These are phyloP conservation scores for Magnusiomyces ingens DNA, from an alignment of 1,139 yeast genomes.

Conservation along the genomic window DNA sequence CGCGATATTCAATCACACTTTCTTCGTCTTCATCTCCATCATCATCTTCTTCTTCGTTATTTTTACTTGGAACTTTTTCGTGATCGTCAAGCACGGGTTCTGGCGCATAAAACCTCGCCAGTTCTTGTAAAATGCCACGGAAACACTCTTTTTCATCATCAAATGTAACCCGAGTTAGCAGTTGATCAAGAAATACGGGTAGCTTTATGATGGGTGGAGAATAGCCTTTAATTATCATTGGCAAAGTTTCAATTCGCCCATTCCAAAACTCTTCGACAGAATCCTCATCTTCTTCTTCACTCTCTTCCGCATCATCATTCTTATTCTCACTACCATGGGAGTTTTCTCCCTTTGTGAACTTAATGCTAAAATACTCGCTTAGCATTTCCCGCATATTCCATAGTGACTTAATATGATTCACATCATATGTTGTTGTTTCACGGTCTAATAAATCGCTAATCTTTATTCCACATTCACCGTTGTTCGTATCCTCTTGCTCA, in stretches of 20 bases:
- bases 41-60: constrained; percentile 10
- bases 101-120: constrained; percentile 73
- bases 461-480: constrained; percentile 13
- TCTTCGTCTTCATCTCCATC: constrained; percentile 6
- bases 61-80: constrained; percentile 22
- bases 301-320: constrained; percentile 26
- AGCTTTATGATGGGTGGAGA: constrained; percentile 58
- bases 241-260: constrained; percentile 44
- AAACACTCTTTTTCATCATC: constrained; percentile 62
- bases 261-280: neutral
- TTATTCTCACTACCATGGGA: neutral
- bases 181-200: constrained; percentile 56
- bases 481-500: constrained; percentile 21
- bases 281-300: neutral
- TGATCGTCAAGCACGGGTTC: constrained; percentile 37
- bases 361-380: constrained; percentile 65
- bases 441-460: constrained; percentile 16
- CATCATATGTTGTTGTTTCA: constrained; percentile 7
- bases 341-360: constrained; percentile 22
- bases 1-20: constrained; percentile 7
- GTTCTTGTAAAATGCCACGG: constrained; percentile 53
- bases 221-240: constrained; percentile 59
- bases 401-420: constrained; percentile 14
- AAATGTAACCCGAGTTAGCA: constrained; percentile 57
- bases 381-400: constrained; percentile 56